Evolutionary conservation across 495 filamentous ascomycete genomes (phyloP), one percentile per base, ranked within the genome.

Genomic region (Cenococcum geophilum): DNA sequence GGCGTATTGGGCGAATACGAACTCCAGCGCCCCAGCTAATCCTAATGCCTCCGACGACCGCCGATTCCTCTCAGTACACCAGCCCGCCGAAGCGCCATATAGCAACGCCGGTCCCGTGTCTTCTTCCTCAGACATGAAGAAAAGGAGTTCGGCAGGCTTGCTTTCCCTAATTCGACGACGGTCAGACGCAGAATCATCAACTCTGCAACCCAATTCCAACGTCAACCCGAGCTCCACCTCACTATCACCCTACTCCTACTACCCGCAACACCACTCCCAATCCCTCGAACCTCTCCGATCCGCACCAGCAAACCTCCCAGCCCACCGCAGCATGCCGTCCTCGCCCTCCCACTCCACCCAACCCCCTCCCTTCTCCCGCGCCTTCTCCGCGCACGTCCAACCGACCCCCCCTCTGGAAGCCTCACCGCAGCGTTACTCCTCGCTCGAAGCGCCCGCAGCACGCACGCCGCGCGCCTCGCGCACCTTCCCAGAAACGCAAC

Each of bases 281-380:
- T 36, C 58, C 62, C 34, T 61, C 51, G 36, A 21, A 58, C 10
- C 22, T 58, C n/a, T 60, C 60, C 57, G 57, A 40, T 32, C 55
- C 59, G 27, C 51, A 32, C 53, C 61, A 45, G 25, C 54, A 63
- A 18, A 53, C 61, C 9, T 63, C 42, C 18, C 51, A 25, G 35
- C 60, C 63, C 61, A 61, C 36, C 61, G 62, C 34, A 68, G 62
- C 51, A 65, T 68, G 66, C 62, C 66, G 14, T 55, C 54, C 36
- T 68, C 66, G 1, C 66, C 66, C 5, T 51, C 45, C 10, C 34
- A 36, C 23, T 55, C 35, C 36, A 16, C 55, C n/a, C 53, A 18
- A 2, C 34, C 48, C 48, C 23, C 49, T 5, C n/a, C 27, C 25
- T 23, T 49, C 18, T 16, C 55, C 20, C 34, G 32, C 20, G 20